A percentile compares a stretch with the other conserved stretches of the same genome.
phyloP scores from a whole-genome alignment of 129 eudicot genomes.

The Helichrysum umbraculigerum region DNA sequence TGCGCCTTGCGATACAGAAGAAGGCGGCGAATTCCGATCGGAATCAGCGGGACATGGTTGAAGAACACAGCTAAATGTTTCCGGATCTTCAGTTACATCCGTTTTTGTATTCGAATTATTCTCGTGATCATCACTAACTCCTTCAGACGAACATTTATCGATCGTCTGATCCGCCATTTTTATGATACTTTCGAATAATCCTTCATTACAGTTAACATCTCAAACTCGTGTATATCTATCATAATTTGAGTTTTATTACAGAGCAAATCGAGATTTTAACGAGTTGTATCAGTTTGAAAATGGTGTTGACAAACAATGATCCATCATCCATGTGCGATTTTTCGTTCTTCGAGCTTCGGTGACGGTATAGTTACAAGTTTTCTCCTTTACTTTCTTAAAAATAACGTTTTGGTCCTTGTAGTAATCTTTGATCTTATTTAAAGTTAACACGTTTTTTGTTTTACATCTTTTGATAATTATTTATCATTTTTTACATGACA shows the following conservation, averaged over 20 bases:
- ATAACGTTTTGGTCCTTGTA: neutral
- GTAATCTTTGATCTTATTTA: neutral
- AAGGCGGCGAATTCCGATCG: constrained; percentile 85
- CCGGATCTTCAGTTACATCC: constrained; percentile 46
- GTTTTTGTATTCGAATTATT: constrained; percentile 1
- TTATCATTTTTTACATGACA: no score
- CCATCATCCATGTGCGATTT: constrained; percentile 17
- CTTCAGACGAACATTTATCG: constrained; percentile 43
- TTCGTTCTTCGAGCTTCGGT: constrained; percentile 14
- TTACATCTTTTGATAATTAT: no score
- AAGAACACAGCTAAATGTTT: constrained; percentile 77
- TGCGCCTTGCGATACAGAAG: constrained; percentile 78
- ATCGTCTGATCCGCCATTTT: constrained; percentile 62
- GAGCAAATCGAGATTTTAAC: constrained; percentile 18
- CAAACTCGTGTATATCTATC: neutral
- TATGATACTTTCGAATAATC: constrained; percentile 3
- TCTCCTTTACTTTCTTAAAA: neutral
- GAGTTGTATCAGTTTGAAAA: constrained; percentile 16
- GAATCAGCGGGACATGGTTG: constrained; percentile 68
- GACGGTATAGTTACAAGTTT: constrained; percentile 11
- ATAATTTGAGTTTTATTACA: constrained; percentile 1
- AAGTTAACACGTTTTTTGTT: no score
- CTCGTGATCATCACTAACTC: constrained; percentile 23
- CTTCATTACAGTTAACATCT: constrained; percentile 6
- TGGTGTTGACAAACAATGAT: constrained; percentile 13